Percentiles rank a stretch among this genome's conserved stretches.
Conservation (phyloP, 2,329 filamentous ascomycete genomes). For the Plenodomus lindquistii region DNA sequence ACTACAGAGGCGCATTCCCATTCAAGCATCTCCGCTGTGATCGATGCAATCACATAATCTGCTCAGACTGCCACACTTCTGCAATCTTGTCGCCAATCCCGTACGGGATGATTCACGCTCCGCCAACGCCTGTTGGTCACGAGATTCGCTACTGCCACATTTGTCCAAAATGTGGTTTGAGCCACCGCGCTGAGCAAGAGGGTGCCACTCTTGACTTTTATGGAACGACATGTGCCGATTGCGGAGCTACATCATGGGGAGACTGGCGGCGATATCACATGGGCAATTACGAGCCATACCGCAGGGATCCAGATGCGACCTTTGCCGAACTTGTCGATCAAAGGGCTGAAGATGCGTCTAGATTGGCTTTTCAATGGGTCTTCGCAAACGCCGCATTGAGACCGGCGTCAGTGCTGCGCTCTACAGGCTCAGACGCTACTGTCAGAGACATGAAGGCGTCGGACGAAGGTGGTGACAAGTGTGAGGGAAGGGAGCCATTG, state of each 20-base stretch:
- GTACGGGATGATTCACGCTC: conserved; percentile 13
- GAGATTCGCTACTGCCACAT: conserved; percentile 17
- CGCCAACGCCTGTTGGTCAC: not conserved
- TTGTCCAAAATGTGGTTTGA: conserved; percentile 13
- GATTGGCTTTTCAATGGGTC: conserved; percentile 6
- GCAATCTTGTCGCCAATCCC: conserved; percentile 15
- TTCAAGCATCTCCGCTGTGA: conserved; percentile 15
- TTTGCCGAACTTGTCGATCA: conserved; percentile 13
- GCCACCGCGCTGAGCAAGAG: conserved; percentile 18
- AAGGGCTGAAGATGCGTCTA: conserved; percentile 10
- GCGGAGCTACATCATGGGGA: conserved; percentile 12
- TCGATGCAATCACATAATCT: conserved; percentile 8
- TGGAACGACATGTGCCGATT: conserved; percentile 11
- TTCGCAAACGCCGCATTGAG: conserved; percentile 3
- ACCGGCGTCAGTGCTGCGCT: not conserved
- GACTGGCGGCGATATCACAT: conserved; percentile 19
- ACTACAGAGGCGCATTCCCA: conserved; percentile 13
- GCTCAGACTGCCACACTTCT: conserved; percentile 10
- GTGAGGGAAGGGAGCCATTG: not conserved
- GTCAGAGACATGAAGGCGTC: not conserved
- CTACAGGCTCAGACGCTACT: not conserved
- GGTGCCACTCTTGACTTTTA: conserved; percentile 14
- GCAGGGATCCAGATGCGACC: conserved; percentile 13
- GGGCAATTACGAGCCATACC: conserved; percentile 16
- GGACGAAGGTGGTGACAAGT: not conserved